Percentiles rank a stretch among this genome's conserved stretches.
Evolutionary conservation across 192 early-diverging fungal genomes (phyloP).

Genomic region (Backusella circina): DNA sequence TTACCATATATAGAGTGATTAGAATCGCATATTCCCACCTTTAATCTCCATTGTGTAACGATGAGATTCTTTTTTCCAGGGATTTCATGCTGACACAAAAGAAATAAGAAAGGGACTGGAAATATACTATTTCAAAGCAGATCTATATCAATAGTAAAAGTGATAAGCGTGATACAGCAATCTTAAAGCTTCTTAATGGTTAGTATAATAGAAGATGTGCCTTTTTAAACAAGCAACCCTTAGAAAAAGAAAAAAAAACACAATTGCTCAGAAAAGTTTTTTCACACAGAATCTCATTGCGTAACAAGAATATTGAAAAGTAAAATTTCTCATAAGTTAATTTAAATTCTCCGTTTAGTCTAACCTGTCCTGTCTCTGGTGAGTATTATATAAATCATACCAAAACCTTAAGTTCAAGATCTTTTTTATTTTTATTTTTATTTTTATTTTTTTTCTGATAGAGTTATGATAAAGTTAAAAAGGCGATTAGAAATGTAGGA

Average conservation of each 20-base stretch:
- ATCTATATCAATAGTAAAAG: no score
- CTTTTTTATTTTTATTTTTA: neutral
- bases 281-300: neutral
- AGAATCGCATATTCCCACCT: no score
- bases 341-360: neutral
- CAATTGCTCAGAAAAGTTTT: neutral
- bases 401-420: neutral
- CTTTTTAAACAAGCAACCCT: neutral
- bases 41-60: no score
- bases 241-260: neutral
- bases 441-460: neutral
- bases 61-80: no score
- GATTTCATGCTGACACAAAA: no score
- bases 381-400: neutral
- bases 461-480: neutral
- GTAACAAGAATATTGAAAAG: neutral
- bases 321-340: neutral
- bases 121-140: no score
- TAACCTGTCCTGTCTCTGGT: neutral
- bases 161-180: no score
- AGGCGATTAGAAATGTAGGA: neutral
- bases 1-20: no score
- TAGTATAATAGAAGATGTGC: no score
- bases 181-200: no score
- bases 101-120: no score